phyloP scores from a whole-genome alignment of 1,284 basidiomycete genomes.

The Pseudozyma sp. region DNA sequence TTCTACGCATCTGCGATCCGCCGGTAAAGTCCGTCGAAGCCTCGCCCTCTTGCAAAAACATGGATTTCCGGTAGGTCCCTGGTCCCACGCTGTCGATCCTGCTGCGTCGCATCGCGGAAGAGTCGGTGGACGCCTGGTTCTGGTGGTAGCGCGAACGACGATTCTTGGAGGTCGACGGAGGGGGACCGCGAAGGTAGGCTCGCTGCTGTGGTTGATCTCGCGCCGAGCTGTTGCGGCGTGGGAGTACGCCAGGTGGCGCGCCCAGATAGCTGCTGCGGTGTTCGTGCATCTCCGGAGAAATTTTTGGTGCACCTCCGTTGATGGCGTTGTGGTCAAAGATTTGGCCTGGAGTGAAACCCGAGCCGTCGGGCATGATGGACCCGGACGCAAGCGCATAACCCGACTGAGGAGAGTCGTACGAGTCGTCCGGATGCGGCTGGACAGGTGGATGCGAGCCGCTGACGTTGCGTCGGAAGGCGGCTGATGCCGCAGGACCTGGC shows the following conservation, averaged over 20 bases:
- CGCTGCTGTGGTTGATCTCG: conserved; percentile 25
- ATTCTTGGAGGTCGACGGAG: conserved; percentile 40
- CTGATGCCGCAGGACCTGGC: conserved; percentile 41
- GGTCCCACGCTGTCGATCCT: conserved; percentile 53
- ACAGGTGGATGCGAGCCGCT: conserved; percentile 46
- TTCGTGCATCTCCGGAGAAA: conserved; percentile 26
- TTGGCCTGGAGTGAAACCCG: conserved; percentile 48
- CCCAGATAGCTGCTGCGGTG: conserved; percentile 17
- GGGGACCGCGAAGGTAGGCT: conserved; percentile 30
- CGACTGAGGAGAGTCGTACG: conserved; percentile 32
- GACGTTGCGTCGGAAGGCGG: conserved; percentile 48
- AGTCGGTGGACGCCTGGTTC: conserved; percentile 7
- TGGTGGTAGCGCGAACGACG: conserved; percentile 38
- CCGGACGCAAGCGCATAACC: conserved; percentile 5
- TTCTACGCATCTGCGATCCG: conserved; percentile 23
- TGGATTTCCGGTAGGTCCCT: conserved; percentile 55
- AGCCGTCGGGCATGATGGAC: conserved; percentile 40
- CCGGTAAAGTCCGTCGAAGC: conserved; percentile 11
- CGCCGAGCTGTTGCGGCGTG: conserved; percentile 22
- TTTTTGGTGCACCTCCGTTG: conserved; percentile 31
- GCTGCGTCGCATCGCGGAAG: conserved; percentile 28
- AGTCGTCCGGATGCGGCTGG: conserved; percentile 18
- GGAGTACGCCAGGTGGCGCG: conserved; percentile 16
- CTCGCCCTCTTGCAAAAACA: conserved; percentile 38
- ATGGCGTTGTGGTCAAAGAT: conserved; percentile 37